phyloP scores from a whole-genome alignment of 257 asterid species.

The Nicotiana paniculata region DNA sequence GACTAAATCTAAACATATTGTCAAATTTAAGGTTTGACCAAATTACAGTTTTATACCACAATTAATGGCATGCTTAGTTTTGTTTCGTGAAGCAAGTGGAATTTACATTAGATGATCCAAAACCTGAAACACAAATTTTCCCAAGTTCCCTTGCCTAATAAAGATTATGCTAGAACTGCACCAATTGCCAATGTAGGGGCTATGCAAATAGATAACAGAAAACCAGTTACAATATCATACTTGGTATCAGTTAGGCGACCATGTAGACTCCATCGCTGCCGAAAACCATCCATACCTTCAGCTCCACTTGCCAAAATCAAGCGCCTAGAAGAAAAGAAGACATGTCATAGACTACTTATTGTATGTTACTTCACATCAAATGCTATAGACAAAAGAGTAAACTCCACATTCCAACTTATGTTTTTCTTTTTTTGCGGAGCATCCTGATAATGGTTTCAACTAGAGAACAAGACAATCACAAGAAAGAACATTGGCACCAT shows the following conservation, averaged over 20 bases:
- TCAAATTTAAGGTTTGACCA: not conserved
- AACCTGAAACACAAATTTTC: not conserved
- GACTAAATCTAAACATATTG: not conserved
- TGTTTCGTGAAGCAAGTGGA: not conserved
- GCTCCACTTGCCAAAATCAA: conserved; percentile 91
- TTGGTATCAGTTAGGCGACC: conserved; percentile 80
- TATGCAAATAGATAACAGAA: not conserved
- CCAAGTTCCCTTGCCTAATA: not conserved
- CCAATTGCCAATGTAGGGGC: not conserved
- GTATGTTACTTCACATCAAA: not conserved
- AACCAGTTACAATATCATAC: conserved; percentile 31
- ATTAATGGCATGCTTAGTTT: not conserved
- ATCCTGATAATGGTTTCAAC: not conserved
- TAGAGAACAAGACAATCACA: not conserved
- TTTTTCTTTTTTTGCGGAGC: not conserved
- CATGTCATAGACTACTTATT: not conserved
- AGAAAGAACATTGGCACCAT: not conserved
- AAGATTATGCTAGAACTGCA: not conserved
- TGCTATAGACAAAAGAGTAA: not conserved
- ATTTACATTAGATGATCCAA: not conserved
- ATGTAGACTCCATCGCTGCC: conserved; percentile 92
- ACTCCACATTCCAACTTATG: not conserved
- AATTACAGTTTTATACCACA: not conserved
- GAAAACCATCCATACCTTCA: conserved; percentile 87
- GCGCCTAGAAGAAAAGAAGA: conserved; percentile 34